Conservation (phyloP, 2,329 filamentous ascomycete species). For the Ophiosphaerella narmari region DNA sequence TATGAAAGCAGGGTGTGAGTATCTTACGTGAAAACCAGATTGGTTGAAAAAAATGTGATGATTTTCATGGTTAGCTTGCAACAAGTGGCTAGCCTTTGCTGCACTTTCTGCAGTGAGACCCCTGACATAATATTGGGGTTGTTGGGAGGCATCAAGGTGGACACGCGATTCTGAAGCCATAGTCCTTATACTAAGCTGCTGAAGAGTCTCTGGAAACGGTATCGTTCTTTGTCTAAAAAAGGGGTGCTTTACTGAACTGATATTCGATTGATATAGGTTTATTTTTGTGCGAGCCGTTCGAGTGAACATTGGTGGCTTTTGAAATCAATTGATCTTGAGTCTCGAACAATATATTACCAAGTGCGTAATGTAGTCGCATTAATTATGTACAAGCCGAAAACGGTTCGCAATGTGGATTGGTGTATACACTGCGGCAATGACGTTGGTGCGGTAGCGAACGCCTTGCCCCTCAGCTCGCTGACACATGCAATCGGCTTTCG, state of each 20-base stretch:
- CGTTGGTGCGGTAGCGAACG: conserved; percentile 9
- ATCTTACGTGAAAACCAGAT: conserved; percentile 68
- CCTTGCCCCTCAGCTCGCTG: conserved; percentile 1
- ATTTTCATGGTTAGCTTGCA: conserved; percentile 76
- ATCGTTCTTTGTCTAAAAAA: neutral
- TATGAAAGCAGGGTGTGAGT: neutral
- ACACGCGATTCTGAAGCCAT: conserved; percentile 43
- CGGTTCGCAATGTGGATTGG: neutral
- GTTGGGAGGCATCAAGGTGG: conserved; percentile 48
- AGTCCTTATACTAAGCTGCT: conserved; percentile 2
- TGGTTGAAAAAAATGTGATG: conserved; percentile 83
- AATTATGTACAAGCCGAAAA: neutral
- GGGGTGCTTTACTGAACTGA: neutral
- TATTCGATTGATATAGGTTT: neutral
- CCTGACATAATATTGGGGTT: conserved; percentile 53
- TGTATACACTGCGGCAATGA: conserved; percentile 1
- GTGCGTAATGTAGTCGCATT: neutral
- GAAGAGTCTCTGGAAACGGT: neutral
- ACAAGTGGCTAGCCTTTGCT: conserved; percentile 64
- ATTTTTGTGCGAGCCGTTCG: conserved; percentile 7
- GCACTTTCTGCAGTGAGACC: conserved; percentile 63
- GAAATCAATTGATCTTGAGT: neutral
- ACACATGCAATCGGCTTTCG: neutral
- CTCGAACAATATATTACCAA: neutral
- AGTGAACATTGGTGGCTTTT: conserved; percentile 7